Percentiles rank a stretch among this genome's conserved stretches.
These are phyloP conservation scores for Kuraishia piskuri DNA, from an alignment of 805 yeast genomes.

Conservation along the genomic window DNA sequence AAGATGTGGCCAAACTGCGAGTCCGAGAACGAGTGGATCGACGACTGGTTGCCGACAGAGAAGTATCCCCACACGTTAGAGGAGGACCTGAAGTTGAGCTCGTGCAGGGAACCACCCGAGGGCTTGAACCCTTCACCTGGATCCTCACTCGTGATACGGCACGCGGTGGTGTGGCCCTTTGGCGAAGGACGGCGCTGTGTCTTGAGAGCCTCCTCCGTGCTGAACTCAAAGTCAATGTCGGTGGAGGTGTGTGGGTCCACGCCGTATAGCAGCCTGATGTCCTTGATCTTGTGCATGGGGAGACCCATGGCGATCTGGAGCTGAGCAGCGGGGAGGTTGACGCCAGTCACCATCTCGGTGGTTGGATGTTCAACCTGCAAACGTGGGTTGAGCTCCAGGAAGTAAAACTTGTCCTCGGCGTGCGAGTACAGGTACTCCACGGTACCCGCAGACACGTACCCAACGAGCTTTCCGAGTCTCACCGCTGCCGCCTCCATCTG, in stretches of 20 bases:
- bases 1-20: slow-evolving; percentile 99
- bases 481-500: slow-evolving; percentile 97
- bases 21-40: slow-evolving; percentile 95
- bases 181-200: slow-evolving; percentile 91
- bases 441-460: slow-evolving; percentile 98
- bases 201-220: slow-evolving; percentile 57
- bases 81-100: slow-evolving; percentile 91
- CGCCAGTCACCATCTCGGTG: slow-evolving; percentile 98
- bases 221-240: slow-evolving; percentile 85
- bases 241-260: slow-evolving; percentile 92
- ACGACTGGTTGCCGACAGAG: slow-evolving; percentile 93
- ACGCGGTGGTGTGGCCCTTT: slow-evolving; percentile 98
- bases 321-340: slow-evolving; percentile 96
- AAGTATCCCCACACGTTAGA: slow-evolving; percentile 99
- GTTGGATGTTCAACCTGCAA: slow-evolving; percentile 99
- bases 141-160: slow-evolving; percentile 98
- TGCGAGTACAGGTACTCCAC: slow-evolving; percentile 95
- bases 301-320: slow-evolving; percentile 99
- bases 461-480: slow-evolving; percentile 91
- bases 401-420: slow-evolving; percentile 90
- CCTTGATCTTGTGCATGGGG: slow-evolving; percentile 90
- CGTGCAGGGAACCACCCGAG: slow-evolving; percentile 93
- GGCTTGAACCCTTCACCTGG: slow-evolving; percentile 99
- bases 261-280: slow-evolving; percentile 88
- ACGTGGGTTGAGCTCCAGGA: slow-evolving; percentile 95